Evolutionary conservation across 148 eudicot genomes (phyloP).

Genomic region (Nepenthes mirabilis): DNA sequence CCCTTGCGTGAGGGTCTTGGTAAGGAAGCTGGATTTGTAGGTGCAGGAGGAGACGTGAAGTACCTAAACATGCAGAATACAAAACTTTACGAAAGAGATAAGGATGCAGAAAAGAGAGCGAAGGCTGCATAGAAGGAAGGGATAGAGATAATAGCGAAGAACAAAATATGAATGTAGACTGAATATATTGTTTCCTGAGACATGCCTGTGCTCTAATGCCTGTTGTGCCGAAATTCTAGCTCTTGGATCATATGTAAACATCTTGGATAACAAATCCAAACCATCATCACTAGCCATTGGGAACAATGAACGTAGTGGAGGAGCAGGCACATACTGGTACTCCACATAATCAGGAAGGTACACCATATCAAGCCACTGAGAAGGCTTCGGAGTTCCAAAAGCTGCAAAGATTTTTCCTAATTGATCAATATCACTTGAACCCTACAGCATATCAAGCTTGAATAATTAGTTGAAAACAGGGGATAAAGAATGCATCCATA

Average conservation of each 20-base stretch:
- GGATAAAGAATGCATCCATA: neutral
- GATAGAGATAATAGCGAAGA: neutral
- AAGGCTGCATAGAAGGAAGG: neutral
- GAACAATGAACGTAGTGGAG: conserved; percentile 68
- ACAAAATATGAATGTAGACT: neutral
- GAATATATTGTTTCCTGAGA: conserved; percentile 1
- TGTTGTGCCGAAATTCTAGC: conserved; percentile 78
- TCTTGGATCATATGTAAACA: conserved; percentile 90
- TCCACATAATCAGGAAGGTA: conserved; percentile 95
- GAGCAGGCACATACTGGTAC: conserved; percentile 70
- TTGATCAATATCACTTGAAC: conserved; percentile 96
- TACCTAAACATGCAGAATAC: conserved; percentile 30
- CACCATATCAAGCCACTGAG: conserved; percentile 89
- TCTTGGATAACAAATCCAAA: conserved; percentile 79
- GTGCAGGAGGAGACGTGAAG: conserved; percentile 73
- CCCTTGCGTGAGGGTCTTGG: conserved; percentile 79
- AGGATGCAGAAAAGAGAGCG: neutral
- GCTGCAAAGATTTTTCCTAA: conserved; percentile 92
- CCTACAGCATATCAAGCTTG: conserved; percentile 29
- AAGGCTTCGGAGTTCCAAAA: conserved; percentile 87
- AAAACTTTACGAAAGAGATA: neutral
- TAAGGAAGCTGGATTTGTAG: conserved; percentile 70
- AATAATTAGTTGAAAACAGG: conserved; percentile 3
- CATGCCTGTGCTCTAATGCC: conserved; percentile 88
- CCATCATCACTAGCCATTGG: conserved; percentile 98